Base-by-base conservation (phyloP, 306 rosid species). In the Alnus glutinosa region DNA sequence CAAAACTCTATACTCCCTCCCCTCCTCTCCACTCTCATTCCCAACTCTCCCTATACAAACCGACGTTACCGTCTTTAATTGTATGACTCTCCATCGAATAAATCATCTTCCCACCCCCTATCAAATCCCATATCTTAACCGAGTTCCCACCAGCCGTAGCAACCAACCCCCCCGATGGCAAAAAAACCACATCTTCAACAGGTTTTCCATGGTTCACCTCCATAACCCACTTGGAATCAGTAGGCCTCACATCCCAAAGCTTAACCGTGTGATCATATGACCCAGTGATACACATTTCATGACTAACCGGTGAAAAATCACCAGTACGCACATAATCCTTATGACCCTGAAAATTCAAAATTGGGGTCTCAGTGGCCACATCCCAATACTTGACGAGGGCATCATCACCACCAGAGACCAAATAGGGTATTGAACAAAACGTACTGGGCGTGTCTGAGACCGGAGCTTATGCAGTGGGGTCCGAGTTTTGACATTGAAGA, bases 321-420 rank as follows among this genome's bases (percentile, higher is more conserved):
- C 99, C 99, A 78, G 96, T 86, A 68, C 97, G 80, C 9, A 96
- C 98, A 54, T 93, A 92, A 74, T 95, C 99, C 83, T 82, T 88
- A 76, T 95, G 98, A 37, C 96, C 96, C 4, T 11, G 62, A 4
- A 93, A 85, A 4, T 89, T 87, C 2, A 75, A 55, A 1, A 93
- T 3, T 1, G 87, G 71, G 1, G 79, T 66, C 34, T 86, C 89
- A 2, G 78, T 80, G 2, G 96, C 91, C 23, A 91, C 98, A 55
- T 93, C 99, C 98, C 99, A 92, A 55, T 88, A 86, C 82, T 90
- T 91, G 13, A 92, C 94, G 44, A 93, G 62, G 0, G 93, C 90
- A 61, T 95, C 99, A 30, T 95, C 99, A 16, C 94, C 97, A n/a
- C 88, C 99, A 55, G 99, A 95, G 75, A 95, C 23, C 19, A 95